Conservation (phyloP, 495 filamentous ascomycete genomes). For the Hyaloscypha finlandica region DNA sequence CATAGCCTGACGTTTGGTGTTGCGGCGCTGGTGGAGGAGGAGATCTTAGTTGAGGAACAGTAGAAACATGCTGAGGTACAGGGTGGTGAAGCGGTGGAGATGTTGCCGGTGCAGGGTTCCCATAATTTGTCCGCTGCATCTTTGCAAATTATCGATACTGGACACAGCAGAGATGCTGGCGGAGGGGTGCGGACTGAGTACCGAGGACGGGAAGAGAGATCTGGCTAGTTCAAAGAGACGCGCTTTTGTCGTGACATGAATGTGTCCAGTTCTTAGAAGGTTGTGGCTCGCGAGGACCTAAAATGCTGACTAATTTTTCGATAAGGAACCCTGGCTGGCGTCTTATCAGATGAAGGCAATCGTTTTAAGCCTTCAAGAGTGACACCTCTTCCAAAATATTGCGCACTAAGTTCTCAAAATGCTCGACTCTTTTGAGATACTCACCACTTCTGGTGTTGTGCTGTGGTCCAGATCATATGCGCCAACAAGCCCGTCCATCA, state of each 20-base stretch:
- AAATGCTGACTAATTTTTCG: background rate
- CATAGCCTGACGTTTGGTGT: slow-evolving; percentile 68
- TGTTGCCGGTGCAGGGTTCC: slow-evolving; percentile 67
- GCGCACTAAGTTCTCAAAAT: slow-evolving; percentile 47
- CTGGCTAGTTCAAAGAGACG: background rate
- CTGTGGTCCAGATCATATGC: slow-evolving; percentile 91
- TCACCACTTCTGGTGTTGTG: slow-evolving; percentile 94
- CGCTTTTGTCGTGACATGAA: background rate
- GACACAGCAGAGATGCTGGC: background rate
- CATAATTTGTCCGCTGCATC: slow-evolving; percentile 86
- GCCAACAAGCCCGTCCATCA: slow-evolving; percentile 73
- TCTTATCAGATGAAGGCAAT: background rate
- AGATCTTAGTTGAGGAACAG: slow-evolving; percentile 97
- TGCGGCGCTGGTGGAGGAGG: slow-evolving; percentile 84
- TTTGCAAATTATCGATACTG: slow-evolving; percentile 19
- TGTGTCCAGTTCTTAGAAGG: background rate
- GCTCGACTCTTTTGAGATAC: slow-evolving; percentile 94
- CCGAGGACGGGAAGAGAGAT: background rate
- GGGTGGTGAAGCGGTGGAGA: slow-evolving; percentile 98
- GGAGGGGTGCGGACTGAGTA: background rate
- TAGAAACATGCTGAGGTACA: slow-evolving; percentile 97
- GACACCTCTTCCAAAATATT: slow-evolving; percentile 13
- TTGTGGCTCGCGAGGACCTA: background rate
- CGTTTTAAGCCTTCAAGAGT: background rate
- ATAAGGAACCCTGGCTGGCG: background rate